phyloP scores from a whole-genome alignment of 2,329 filamentous ascomycete species.

The Boeremia lycopersici region DNA sequence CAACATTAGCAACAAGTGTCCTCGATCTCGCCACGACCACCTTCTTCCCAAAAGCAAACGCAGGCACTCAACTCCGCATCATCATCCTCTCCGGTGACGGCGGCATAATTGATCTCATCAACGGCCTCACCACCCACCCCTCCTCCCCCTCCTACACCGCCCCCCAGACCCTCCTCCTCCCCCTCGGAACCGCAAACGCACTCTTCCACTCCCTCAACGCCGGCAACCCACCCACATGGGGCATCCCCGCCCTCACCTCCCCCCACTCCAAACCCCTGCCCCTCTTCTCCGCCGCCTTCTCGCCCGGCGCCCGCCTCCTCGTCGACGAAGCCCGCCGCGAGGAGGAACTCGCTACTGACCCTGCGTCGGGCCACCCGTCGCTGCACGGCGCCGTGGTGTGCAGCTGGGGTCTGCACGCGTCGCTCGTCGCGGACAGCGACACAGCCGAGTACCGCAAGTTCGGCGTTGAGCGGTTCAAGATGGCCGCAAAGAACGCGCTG shows the following conservation, averaged over 20 bases:
- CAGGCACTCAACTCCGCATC: slow-evolving; percentile 57
- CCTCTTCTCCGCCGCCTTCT: slow-evolving; percentile 53
- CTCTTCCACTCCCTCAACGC: slow-evolving; percentile 54
- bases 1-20: slow-evolving; percentile 68
- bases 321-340: slow-evolving; percentile 54
- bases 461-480: slow-evolving; percentile 78
- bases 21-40: slow-evolving; percentile 62
- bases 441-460: slow-evolving; percentile 78
- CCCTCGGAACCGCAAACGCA: slow-evolving; percentile 59
- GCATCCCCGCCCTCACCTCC: slow-evolving; percentile 47
- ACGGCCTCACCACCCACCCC: slow-evolving; percentile 59
- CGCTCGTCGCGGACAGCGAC: slow-evolving; percentile 89
- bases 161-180: slow-evolving; percentile 62
- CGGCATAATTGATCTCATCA: slow-evolving; percentile 81
- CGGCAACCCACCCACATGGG: slow-evolving; percentile 48
- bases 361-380: slow-evolving; percentile 29
- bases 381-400: slow-evolving; percentile 80
- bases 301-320: slow-evolving; percentile 51
- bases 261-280: slow-evolving; percentile 48
- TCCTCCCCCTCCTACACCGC: slow-evolving; percentile 46
- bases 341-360: slow-evolving; percentile 34
- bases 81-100: slow-evolving; percentile 88
- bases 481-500: slow-evolving; percentile 81
- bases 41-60: slow-evolving; percentile 58
- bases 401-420: slow-evolving; percentile 88